phyloP scores from a whole-genome alignment of 768 basidiomycete species.

The Suillus weaverae region DNA sequence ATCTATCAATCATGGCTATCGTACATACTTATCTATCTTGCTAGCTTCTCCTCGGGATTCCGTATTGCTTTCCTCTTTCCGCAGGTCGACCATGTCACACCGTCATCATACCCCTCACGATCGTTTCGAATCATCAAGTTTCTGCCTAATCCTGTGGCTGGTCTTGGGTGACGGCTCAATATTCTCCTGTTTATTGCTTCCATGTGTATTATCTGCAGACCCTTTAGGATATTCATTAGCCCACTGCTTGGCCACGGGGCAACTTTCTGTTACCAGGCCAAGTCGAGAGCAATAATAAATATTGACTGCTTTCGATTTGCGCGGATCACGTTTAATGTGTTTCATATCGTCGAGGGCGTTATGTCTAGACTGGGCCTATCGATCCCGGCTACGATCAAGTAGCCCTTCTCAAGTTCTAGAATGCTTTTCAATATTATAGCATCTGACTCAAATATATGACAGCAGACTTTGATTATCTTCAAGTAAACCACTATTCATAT shows the following conservation, averaged over 20 bases:
- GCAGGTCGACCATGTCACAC: constrained; percentile 33
- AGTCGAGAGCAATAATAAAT: constrained; percentile 15
- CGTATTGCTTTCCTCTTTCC: constrained; percentile 23
- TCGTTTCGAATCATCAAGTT: constrained; percentile 24
- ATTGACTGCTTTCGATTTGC: constrained; percentile 5
- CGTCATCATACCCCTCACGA: constrained; percentile 29
- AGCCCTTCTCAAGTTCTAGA: background rate
- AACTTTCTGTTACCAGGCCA: constrained; percentile 10
- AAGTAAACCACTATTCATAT: constrained; percentile 1
- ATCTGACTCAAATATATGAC: background rate
- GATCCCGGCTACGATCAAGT: background rate
- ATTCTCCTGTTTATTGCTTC: constrained; percentile 28
- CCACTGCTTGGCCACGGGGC: constrained; percentile 13
- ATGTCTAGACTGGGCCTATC: background rate
- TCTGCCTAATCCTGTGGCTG: constrained; percentile 6
- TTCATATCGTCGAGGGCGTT: background rate
- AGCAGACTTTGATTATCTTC: background rate
- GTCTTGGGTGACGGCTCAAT: constrained; percentile 14
- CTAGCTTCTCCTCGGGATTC: constrained; percentile 29
- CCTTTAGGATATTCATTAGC: constrained; percentile 28
- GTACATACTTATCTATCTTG: constrained; percentile 33
- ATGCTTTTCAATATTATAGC: background rate
- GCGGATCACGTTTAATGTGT: background rate
- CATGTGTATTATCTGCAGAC: constrained; percentile 30
- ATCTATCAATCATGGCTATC: constrained; percentile 32